Conservation (phyloP, 305 asterid genomes). For the Ilex paraguariensis region DNA sequence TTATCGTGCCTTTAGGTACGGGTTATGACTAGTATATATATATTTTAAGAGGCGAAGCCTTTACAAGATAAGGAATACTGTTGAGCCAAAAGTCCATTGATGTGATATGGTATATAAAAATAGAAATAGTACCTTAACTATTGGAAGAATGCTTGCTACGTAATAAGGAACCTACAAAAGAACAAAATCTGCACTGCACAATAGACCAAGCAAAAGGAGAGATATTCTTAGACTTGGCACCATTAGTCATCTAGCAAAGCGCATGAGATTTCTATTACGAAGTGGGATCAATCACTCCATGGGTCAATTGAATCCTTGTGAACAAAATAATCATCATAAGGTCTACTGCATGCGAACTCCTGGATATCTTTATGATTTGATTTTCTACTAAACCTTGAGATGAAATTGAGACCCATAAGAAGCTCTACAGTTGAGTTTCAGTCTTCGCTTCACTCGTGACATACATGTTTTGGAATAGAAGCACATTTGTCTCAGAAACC, state of each 20-base stretch:
- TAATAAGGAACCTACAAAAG: neutral
- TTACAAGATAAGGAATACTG: too few species aligned
- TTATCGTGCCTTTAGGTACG: too few species aligned
- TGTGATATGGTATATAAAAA: too few species aligned
- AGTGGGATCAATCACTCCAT: conserved; percentile 17
- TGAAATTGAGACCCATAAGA: conserved; percentile 34
- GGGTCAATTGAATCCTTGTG: conserved; percentile 17
- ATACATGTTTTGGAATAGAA: conserved; percentile 74
- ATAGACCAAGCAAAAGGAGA: neutral
- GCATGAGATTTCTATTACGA: conserved; percentile 1
- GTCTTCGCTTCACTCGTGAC: conserved; percentile 27
- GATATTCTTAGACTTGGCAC: neutral
- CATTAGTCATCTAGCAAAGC: neutral
- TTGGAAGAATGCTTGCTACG: neutral
- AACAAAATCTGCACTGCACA: neutral
- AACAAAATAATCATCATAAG: conserved; percentile 11
- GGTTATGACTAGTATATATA: too few species aligned
- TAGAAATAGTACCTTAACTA: conserved; percentile 2
- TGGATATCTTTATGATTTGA: conserved; percentile 20
- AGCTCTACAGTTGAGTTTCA: conserved; percentile 39
- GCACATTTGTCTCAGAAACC: conserved; percentile 46
- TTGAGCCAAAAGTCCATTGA: too few species aligned
- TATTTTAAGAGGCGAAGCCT: too few species aligned
- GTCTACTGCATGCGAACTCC: conserved; percentile 21
- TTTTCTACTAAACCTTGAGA: conserved; percentile 18